phyloP scores from a whole-genome alignment of 345 rosid species.

The Lepidium didymum region DNA sequence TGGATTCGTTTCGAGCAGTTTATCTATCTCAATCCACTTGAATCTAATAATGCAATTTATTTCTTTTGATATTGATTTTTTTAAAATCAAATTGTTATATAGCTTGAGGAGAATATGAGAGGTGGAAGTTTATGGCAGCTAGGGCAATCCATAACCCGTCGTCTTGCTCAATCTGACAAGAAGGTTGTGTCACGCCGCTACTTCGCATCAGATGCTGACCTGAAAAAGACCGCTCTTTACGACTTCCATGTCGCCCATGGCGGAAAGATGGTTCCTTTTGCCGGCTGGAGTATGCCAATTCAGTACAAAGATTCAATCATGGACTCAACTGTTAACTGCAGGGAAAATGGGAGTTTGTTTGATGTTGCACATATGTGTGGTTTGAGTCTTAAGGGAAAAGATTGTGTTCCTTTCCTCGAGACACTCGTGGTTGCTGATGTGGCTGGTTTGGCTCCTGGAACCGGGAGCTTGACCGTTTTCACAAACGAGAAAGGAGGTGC shows the following conservation, averaged over 20 bases:
- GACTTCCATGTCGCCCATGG: constrained; percentile 81
- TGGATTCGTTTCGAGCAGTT: background rate
- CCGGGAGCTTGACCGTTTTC: constrained; percentile 84
- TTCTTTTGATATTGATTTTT: background rate
- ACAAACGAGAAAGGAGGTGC: constrained; percentile 96
- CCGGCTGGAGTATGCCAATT: constrained; percentile 99
- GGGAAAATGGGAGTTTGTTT: constrained; percentile 79
- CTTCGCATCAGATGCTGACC: constrained; percentile 73
- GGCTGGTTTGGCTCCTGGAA: constrained; percentile 76
- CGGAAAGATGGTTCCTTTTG: constrained; percentile 98
- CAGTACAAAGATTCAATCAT: constrained; percentile 97
- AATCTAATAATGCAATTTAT: background rate
- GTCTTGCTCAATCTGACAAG: constrained; percentile 69
- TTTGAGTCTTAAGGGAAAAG: constrained; percentile 91
- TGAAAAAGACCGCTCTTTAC: constrained; percentile 83
- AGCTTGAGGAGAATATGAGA: constrained; percentile 53
- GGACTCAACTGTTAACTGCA: constrained; percentile 92
- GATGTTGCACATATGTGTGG: constrained; percentile 99
- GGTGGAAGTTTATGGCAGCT: constrained; percentile 95
- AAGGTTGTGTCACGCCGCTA: constrained; percentile 52
- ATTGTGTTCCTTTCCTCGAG: constrained; percentile 77
- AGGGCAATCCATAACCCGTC: constrained; percentile 83
- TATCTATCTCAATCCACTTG: background rate
- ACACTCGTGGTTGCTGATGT: constrained; percentile 95
- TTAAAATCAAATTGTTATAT: constrained; percentile 23